A percentile compares a stretch with the other conserved stretches of the same genome.
phyloP scores from a whole-genome alignment of 768 basidiomycete species.

The Rhodotorula diobovata region DNA sequence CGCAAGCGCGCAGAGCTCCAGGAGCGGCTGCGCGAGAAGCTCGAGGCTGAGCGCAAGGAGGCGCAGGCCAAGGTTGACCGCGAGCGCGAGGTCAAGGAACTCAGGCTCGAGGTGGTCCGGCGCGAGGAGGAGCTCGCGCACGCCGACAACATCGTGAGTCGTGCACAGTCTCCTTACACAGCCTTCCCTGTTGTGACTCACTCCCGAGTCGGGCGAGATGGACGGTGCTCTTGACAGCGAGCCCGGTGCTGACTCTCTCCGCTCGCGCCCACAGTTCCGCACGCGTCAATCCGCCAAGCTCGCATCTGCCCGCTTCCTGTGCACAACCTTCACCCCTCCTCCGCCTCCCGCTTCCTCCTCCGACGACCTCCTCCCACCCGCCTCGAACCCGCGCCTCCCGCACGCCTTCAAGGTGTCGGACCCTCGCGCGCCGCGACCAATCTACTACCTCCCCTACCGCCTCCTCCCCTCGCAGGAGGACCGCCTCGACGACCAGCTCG shows the following conservation, averaged over 20 bases:
- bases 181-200: too few species aligned
- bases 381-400: conserved; percentile 19
- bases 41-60: conserved; percentile 19
- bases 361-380: neutral
- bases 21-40: conserved; percentile 34
- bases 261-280: conserved; percentile 35
- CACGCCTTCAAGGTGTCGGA: conserved; percentile 28
- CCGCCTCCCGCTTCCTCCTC: conserved; percentile 14
- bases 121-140: conserved; percentile 37
- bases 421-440: conserved; percentile 28
- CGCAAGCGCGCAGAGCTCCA: conserved; percentile 37
- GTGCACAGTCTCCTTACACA: too few species aligned
- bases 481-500: conserved; percentile 40
- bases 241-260: neutral
- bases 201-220: neutral
- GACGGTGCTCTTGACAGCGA: too few species aligned
- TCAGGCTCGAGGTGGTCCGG: conserved; percentile 23
- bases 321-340: conserved; percentile 36
- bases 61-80: conserved; percentile 15
- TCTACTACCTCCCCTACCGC: conserved; percentile 43
- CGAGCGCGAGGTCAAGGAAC: conserved; percentile 23
- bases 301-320: conserved; percentile 41
- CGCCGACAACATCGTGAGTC: conserved; percentile 32
- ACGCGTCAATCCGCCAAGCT: conserved; percentile 38
- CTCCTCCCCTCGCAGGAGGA: conserved; percentile 39